Base-by-base conservation (phyloP, 2,329 filamentous ascomycete species). In the Scorias spongiosa region DNA sequence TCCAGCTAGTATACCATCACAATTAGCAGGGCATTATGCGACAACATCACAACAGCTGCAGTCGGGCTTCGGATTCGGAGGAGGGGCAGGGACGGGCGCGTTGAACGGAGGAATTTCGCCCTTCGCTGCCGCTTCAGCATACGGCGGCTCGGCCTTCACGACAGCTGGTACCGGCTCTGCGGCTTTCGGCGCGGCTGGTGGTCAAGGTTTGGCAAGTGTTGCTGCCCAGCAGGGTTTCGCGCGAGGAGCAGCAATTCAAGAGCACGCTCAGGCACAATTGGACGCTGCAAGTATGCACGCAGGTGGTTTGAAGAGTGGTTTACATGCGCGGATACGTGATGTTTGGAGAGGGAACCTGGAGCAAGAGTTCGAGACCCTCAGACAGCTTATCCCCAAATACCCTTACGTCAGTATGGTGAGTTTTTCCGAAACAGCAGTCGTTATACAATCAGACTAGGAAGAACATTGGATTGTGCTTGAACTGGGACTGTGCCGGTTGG, bases 371-470 rank as follows among this genome's bases (percentile, higher is more conserved):
- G 81, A 78, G 8, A 70, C 83, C 41, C 65, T 98, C 53, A 75
- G 89, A 61, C 78, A 83, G 46, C 68, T 96, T 56, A 78, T 96
- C 50, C 84, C 93, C 49, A 84, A 83, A 57, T 96, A 93, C 63
- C 85, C 87, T 37, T 96, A 93, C 61, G 89, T 98, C 64, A 89
- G 88, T 55, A 96, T 98, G 91, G 88, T 94, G 69, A 70, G 81
- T 60, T 43, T 41, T 40, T n/a, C 9, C n/a, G 28, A 7, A 26
- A 26, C 20, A 26, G 20, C 7, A 7, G 20, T 11, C 20, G 15
- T 30, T 17, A 30, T 40, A 12, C 29, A 8, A 11, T 32, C 14
- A 29, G 26, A 32, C 32, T n/a, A 14, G 7, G 14, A 29, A 17
- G 26, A 9, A 8, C 40, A 9, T n/a, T 14, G 42, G 8, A 32